Base-by-base conservation (phyloP, 2,329 filamentous ascomycete species). In the Trichophaea hybrida region DNA sequence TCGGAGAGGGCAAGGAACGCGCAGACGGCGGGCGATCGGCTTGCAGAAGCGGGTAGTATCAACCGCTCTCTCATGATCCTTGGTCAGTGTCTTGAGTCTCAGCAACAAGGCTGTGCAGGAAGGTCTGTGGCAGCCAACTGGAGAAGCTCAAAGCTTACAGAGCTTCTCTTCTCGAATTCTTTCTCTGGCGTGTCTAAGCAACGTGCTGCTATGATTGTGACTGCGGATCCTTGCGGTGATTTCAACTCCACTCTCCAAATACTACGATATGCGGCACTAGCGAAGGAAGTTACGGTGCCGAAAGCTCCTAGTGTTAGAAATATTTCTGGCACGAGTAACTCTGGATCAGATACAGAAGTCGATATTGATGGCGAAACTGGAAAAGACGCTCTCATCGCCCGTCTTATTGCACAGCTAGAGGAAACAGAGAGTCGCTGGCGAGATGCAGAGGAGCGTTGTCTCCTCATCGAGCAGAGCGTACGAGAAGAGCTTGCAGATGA, bases 11-110 rank as follows among this genome's bases (percentile, higher is more conserved):
- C 91, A 13, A 80, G 90, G 61, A 89, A 93, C 64, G 90, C 93
- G 32, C 96, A 96, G 76, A 97, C 93, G 0, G 86, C 89, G 0
- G 93, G 93, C 10, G 84, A 88, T 3, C 96, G 91, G 0, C 79
- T 98, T 12, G 91, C 86, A 0, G 93, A 98, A 74, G 93, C 91
- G 38, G 93, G 93, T 57, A 97, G 97, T 74, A 98, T 98, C 71
- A 98, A 98, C 69, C 90, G 96, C 72, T 94, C 88, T 69, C 75
- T 98, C 70, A 98, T 98, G 93, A 97, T 96, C 71, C 79, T 98
- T 1, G 93, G 93, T 0, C 93, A 97, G 70, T 98, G 93, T 70
- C 91, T 95, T 78, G 91, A 96, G 71, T 90, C 62, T 4, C 62
- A 67, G 55, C 40, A 55, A 6, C 56, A 48, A 2, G 57, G 58